Percentiles rank a stretch among this genome's conserved stretches.
Conservation (phyloP, 2,329 filamentous ascomycete genomes). For the Ophiocordyceps sinensis region DNA sequence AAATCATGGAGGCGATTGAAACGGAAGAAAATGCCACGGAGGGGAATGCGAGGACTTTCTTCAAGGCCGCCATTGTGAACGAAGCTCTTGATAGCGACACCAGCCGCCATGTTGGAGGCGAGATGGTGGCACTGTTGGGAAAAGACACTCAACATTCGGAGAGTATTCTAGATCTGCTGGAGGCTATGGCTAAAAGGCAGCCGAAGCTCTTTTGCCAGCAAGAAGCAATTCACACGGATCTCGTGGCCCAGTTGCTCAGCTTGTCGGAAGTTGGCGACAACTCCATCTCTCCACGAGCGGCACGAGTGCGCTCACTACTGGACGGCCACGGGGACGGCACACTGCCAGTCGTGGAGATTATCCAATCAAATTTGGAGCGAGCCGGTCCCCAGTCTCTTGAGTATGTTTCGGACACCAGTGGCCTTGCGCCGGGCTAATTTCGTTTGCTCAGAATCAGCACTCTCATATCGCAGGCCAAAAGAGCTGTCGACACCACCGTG, state of each 20-base stretch:
- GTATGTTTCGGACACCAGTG: conserved; percentile 18
- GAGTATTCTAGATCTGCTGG: conserved; percentile 28
- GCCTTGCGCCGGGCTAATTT: background rate
- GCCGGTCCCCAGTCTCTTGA: conserved; percentile 33
- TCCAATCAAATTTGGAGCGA: conserved; percentile 39
- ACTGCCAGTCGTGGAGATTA: conserved; percentile 32
- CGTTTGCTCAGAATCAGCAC: conserved; percentile 30
- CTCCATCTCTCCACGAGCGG: conserved; percentile 23
- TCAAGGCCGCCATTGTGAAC: conserved; percentile 32
- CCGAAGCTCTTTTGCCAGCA: conserved; percentile 29
- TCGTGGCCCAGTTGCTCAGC: conserved; percentile 38
- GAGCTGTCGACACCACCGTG: conserved; percentile 14
- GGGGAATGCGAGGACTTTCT: conserved; percentile 23
- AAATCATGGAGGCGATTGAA: conserved; percentile 23
- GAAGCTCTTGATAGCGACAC: conserved; percentile 22
- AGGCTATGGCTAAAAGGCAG: conserved; percentile 29
- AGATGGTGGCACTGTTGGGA: conserved; percentile 20
- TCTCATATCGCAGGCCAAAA: conserved; percentile 30
- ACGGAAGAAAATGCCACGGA: conserved; percentile 11
- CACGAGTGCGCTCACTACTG: conserved; percentile 28
- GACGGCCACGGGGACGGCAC: conserved; percentile 27
- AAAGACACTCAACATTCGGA: conserved; percentile 13
- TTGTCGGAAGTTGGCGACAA: conserved; percentile 34
- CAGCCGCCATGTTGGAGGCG: conserved; percentile 17
- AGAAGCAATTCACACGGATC: conserved; percentile 28